Conservation (phyloP, 371 early-diverging fungal genomes). For the Mucor irregularis region DNA sequence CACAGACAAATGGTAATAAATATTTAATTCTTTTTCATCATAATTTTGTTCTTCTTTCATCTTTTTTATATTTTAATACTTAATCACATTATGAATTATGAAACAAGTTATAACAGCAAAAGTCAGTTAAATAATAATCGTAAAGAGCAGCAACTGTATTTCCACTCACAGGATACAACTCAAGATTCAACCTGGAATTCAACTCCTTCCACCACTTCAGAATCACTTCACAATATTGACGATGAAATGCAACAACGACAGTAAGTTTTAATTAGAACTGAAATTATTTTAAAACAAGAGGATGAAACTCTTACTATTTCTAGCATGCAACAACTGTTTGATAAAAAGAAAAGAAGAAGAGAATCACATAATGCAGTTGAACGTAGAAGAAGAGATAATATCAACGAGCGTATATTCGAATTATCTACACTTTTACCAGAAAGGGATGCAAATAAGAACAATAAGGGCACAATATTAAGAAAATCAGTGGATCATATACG, state of each 20-base stretch:
- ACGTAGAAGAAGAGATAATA: constrained; percentile 91
- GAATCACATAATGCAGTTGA: constrained; percentile 69
- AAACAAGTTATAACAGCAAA: no score
- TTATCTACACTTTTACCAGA: constrained; percentile 48
- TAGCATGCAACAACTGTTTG: constrained; percentile 37
- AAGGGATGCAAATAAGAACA: constrained; percentile 59
- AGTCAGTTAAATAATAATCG: no score
- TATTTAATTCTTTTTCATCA: neutral
- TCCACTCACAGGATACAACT: neutral
- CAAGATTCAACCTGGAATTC: neutral
- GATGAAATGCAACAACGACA: constrained; percentile 34
- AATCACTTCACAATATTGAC: no score
- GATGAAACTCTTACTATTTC: neutral
- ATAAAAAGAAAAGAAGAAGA: constrained; percentile 36
- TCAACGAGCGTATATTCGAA: constrained; percentile 90
- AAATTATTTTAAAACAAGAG: neutral
- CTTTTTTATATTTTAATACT: neutral
- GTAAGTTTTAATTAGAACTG: constrained; percentile 27
- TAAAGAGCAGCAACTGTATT: no score
- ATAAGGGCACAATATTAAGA: constrained; percentile 81
- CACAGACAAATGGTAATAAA: constrained; percentile 22
- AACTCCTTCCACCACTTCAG: no score
- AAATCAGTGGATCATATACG: constrained; percentile 89
- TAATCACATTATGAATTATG: constrained; percentile 16
- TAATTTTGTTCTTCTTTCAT: neutral